phyloP scores from a whole-genome alignment of 2,329 filamentous ascomycete species.

The Xylaria sp. region DNA sequence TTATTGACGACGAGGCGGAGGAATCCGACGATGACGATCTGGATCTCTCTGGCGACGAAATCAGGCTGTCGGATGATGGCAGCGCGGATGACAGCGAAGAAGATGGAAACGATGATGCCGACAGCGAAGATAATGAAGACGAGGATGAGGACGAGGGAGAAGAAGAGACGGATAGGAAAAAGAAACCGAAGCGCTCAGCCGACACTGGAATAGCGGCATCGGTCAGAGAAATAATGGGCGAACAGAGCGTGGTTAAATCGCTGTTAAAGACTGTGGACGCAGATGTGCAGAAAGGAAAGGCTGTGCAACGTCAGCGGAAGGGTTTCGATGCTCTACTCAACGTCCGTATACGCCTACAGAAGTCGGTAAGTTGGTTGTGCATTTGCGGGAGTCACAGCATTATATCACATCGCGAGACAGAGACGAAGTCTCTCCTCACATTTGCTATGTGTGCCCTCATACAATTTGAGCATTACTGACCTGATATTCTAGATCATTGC shows the following conservation, averaged over 20 bases:
- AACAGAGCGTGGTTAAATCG: conserved; percentile 68
- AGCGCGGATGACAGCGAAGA: conserved; percentile 22
- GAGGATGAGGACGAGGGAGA: conserved; percentile 34
- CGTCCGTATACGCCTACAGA: conserved; percentile 89
- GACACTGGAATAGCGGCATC: conserved; percentile 55
- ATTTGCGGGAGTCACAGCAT: neutral
- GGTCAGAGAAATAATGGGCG: conserved; percentile 72
- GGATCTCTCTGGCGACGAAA: conserved; percentile 15
- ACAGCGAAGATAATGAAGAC: conserved; percentile 38
- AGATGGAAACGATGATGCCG: too few species aligned
- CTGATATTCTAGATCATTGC: conserved; percentile 62
- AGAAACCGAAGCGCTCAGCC: conserved; percentile 40
- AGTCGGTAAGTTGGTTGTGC: conserved; percentile 57
- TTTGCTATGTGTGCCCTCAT: neutral
- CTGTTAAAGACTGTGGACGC: conserved; percentile 69
- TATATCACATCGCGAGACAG: neutral
- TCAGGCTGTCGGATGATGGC: conserved; percentile 6
- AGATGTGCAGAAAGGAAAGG: conserved; percentile 83
- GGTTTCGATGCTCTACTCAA: conserved; percentile 90
- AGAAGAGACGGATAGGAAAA: conserved; percentile 39
- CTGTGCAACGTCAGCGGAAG: conserved; percentile 83
- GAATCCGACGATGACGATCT: conserved; percentile 24
- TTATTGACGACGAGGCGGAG: conserved; percentile 30
- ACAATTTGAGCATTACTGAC: neutral
- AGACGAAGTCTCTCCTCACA: too few species aligned